These are phyloP conservation scores for Fonsecaea pedrosoi DNA, from an alignment of 2,329 filamentous ascomycete species.

Conservation along the genomic window DNA sequence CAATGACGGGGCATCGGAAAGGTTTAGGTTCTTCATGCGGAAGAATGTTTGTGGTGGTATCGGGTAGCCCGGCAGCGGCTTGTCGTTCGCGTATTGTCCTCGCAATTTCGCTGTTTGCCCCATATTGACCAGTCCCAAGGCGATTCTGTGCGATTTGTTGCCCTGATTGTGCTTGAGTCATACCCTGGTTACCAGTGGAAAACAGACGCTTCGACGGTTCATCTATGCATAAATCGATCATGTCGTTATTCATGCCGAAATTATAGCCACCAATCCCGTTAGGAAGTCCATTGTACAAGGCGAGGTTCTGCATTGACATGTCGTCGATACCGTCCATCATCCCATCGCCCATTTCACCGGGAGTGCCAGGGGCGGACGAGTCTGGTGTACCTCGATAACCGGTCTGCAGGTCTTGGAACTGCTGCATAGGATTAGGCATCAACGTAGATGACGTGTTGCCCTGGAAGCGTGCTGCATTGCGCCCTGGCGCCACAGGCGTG, in stretches of 20 bases:
- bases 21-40: constrained; percentile 92
- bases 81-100: constrained; percentile 69
- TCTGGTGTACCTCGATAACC: constrained; percentile 63
- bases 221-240: constrained; percentile 75
- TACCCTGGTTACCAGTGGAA: constrained; percentile 78
- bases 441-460: constrained; percentile 94
- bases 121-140: constrained; percentile 76
- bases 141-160: constrained; percentile 75
- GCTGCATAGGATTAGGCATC: constrained; percentile 73
- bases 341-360: constrained; percentile 76
- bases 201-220: constrained; percentile 94
- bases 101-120: constrained; percentile 76
- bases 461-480: constrained; percentile 64
- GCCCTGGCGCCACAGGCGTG: constrained; percentile 76
- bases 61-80: constrained; percentile 63
- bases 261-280: constrained; percentile 47
- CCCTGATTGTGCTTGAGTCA: constrained; percentile 54
- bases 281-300: constrained; percentile 50
- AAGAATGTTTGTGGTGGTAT: constrained; percentile 52
- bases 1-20: constrained; percentile 96
- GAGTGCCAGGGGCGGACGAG: constrained; percentile 72
- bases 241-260: constrained; percentile 57
- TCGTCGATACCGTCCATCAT: constrained; percentile 69
- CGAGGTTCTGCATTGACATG: constrained; percentile 61
- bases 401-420: constrained; percentile 61